Base-by-base conservation (phyloP, 1,284 basidiomycete species). In the Ustilago loliicola region DNA sequence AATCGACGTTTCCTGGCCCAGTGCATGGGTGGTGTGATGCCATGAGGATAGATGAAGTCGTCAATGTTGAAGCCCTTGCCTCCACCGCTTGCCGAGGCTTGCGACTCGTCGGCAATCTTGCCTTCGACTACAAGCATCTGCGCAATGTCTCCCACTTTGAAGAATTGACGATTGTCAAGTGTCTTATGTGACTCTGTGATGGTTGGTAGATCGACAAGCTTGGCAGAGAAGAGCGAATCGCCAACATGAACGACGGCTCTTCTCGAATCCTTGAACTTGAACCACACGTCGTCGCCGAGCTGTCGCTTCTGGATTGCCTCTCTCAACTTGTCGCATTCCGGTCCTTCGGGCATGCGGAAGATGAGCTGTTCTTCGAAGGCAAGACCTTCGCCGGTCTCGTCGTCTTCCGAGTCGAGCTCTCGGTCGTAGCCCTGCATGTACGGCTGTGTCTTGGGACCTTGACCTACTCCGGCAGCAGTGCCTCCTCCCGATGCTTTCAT, bases 311-410 rank as follows among this genome's bases (percentile, higher is more conserved):
- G 90, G 13, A 96, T 91, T 89, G 94, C 91, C 19, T 84, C 84
- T 9, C 82, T 70, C 51, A 87, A 74, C 55, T 74, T 74, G 59
- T 85, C 83, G 52, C 82, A 80, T 50, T 86, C 83, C 65, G 93
- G 92, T 0, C 93, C 93, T 4, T 92, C 91, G 0, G 95, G 95
- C 89, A 99, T 91, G 47, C 96, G 88, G 34, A 99, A 88, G 66
- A 99, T 92, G 85, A 99, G 97, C 84, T 99, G 96, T 87, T 99
- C 97, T 87, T 99, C 97, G 83, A 99, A 98, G 4, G 92, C 92
- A 67, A 99, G 87, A 25, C 85, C 85, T 50, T 82, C 75, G 30
- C 84, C 85, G 38, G 89, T 89, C 65, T 91, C 90, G 58, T 98
- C 96, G 72, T 97, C 94, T 72, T 96, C 94, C 71, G 94, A 95